Conservation (phyloP, 768 basidiomycete genomes). For the Psilocybe azurescens region DNA sequence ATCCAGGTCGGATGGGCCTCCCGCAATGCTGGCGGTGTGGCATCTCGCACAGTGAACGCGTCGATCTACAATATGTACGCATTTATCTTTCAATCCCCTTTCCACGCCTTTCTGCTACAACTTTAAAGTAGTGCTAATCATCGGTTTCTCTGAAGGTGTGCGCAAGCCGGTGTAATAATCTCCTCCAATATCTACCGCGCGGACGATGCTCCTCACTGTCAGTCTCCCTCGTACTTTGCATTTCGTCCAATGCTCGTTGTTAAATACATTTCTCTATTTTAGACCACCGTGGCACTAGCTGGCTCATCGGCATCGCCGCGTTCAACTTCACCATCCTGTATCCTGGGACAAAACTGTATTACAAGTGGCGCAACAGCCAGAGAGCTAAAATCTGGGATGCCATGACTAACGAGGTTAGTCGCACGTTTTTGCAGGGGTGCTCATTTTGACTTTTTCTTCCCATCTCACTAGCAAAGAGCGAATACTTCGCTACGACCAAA, state of each 20-base stretch:
- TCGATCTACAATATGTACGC: slow-evolving; percentile 68
- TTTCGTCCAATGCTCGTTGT: not conserved
- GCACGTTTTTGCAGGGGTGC: not conserved
- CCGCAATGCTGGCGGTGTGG: not conserved
- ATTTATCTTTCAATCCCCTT: not conserved
- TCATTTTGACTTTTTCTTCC: not conserved
- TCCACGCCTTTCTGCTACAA: not conserved
- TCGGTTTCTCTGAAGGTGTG: slow-evolving; percentile 11
- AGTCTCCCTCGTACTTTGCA: slow-evolving; percentile 16
- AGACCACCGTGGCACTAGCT: slow-evolving; percentile 63
- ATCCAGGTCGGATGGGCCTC: slow-evolving; percentile 15
- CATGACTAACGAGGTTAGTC: slow-evolving; percentile 52
- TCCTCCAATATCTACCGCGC: slow-evolving; percentile 58
- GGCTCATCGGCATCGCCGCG: slow-evolving; percentile 53
- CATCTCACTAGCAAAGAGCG: slow-evolving; percentile 46
- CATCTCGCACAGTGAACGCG: slow-evolving; percentile 42
- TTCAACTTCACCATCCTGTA: slow-evolving; percentile 59
- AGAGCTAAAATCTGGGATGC: slow-evolving; percentile 59
- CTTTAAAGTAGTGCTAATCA: not conserved
- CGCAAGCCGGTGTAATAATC: slow-evolving; percentile 39
- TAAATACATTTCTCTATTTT: not conserved
- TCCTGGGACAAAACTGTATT: slow-evolving; percentile 57
- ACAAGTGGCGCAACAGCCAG: slow-evolving; percentile 61
- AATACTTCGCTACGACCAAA: slow-evolving; percentile 61
- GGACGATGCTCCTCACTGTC: slow-evolving; percentile 62